Evolutionary conservation across 2,329 filamentous ascomycete genomes (phyloP).

Genomic region (Cercospora citrullina): DNA sequence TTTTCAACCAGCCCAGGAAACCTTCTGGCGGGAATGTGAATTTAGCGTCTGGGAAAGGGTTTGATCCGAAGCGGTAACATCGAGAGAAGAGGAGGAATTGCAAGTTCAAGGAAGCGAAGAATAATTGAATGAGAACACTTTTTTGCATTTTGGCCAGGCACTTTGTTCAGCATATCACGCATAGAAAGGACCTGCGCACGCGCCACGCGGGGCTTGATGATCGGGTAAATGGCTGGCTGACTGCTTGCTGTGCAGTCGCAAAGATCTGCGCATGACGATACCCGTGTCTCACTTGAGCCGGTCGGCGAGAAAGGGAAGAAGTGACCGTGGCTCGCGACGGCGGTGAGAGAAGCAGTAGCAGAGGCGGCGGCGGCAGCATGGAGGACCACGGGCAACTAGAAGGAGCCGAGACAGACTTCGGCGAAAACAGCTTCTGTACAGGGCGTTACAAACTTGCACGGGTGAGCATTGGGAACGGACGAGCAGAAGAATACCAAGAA

Average conservation of each 20-base stretch:
- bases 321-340: not conserved
- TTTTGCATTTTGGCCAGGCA: not conserved
- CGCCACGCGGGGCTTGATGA: not conserved
- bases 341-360: not conserved
- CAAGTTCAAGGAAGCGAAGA: not conserved
- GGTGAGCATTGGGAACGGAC: not conserved
- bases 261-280: not conserved
- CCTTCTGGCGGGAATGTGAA: constrained; percentile 22
- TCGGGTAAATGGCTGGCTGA: not conserved
- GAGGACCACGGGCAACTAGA: not conserved
- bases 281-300: not conserved
- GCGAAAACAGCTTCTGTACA: not conserved
- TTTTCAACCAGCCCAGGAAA: constrained; percentile 17
- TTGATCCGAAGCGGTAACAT: constrained; percentile 26
- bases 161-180: not conserved
- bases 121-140: not conserved
- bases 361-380: not conserved
- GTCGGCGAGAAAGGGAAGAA: not conserved
- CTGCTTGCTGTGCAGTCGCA: not conserved
- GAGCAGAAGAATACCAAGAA: not conserved
- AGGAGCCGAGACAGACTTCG: not conserved
- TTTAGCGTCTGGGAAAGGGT: constrained; percentile 26
- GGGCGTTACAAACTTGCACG: not conserved
- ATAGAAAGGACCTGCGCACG: not conserved
- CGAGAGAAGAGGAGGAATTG: not conserved